Base-by-base conservation (phyloP, 2,329 filamentous ascomycete species). In the Trichoderma arundinaceum region DNA sequence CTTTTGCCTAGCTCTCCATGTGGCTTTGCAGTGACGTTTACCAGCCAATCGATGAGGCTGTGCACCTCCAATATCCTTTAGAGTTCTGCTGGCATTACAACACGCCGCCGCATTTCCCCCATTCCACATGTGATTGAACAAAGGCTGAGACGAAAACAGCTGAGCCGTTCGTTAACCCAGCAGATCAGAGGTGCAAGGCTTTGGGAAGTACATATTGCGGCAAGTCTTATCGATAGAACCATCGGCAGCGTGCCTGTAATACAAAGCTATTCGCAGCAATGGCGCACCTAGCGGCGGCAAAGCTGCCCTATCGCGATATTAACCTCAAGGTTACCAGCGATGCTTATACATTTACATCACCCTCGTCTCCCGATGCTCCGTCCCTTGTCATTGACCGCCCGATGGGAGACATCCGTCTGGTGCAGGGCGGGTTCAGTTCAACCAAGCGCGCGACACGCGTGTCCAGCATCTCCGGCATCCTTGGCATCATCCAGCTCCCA, bases 311-410 rank as follows among this genome's bases (percentile, higher is more conserved):
- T 80, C 88, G 94, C 76, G 95, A 99, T 83, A 96, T 98, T 83
- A 99, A 98, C 78, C 88, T 99, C 77, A 93, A 96, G 79, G 91
- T 93, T 70, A 93, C 94, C 60, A 85, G 92, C 73, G 92, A 94
- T 73, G 90, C 95, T 76, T 99, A 99, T 83, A 92, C 93, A 73
- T 99, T 99, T 79, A 94, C 92, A 44, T 99, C 95, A 33, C 95
- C 95, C 33, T 98, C 95, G 0, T 94, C 93, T 3, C 93, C 94
- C 68, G 88, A 94, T 79, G 90, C 94, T 33, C 92, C 92, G 13
- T 92, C 92, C 9, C 84, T 99, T 59, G 88, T 97, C 13, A 86
- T 99, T 70, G 95, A 98, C 74, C 88, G 95, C 62, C 95, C 95
- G 9, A 95, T 93, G 13, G 95, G 95, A 68, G 94, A 98, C 78